Conservation (phyloP, 2,329 filamentous ascomycete genomes). For the Fusarium sulawesiense region DNA sequence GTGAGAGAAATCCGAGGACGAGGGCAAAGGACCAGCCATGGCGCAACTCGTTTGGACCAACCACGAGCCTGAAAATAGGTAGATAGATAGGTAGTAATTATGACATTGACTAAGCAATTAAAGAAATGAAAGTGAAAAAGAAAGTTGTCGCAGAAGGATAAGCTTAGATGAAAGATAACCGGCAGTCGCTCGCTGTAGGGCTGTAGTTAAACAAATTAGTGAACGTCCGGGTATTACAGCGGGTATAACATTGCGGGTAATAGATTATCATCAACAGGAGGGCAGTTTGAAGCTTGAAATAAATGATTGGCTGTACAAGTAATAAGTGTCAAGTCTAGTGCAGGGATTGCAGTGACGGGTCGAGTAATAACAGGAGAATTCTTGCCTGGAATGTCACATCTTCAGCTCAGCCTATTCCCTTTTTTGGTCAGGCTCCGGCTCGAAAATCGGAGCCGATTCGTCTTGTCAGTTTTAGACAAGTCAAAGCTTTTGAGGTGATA, state of each 20-base stretch:
- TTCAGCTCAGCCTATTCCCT: conserved; percentile 13
- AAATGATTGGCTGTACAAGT: conserved; percentile 22
- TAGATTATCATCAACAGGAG: conserved; percentile 11
- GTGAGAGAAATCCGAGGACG: conserved; percentile 45
- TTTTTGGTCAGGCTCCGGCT: conserved; percentile 24
- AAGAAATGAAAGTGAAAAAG: neutral
- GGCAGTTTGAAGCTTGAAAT: conserved; percentile 1
- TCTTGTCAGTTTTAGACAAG: conserved; percentile 1
- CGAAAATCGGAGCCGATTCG: conserved; percentile 11
- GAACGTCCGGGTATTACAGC: conserved; percentile 3
- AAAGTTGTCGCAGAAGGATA: neutral
- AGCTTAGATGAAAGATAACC: neutral
- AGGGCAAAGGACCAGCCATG: conserved; percentile 50
- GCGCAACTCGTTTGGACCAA: conserved; percentile 22
- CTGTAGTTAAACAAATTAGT: conserved; percentile 18
- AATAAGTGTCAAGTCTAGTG: neutral
- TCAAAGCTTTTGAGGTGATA: conserved; percentile 24
- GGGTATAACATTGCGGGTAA: conserved; percentile 1
- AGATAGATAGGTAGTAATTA: conserved; percentile 30
- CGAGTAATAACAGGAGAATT: conserved; percentile 5
- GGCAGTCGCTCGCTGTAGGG: conserved; percentile 6
- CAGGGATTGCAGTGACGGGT: conserved; percentile 23
- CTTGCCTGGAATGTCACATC: conserved; percentile 5
- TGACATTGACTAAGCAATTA: conserved; percentile 1
- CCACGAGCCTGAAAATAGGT: conserved; percentile 3